Evolutionary conservation across 1,284 basidiomycete species (phyloP).

Genomic region (Ceratobasidium sp.): DNA sequence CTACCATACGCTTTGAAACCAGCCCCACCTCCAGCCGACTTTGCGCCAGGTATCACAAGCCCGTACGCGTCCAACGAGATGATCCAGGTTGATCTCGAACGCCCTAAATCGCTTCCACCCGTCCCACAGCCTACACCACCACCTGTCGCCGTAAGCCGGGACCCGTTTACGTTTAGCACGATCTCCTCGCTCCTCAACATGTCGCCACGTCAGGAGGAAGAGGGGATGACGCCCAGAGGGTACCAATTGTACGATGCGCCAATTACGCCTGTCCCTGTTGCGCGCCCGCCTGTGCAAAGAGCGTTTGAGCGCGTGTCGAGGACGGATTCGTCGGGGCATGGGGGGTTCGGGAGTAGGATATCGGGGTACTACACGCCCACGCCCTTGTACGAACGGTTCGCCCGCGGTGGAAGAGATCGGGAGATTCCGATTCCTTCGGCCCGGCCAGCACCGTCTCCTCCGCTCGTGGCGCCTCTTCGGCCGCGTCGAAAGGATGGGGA

Average conservation of each 20-base stretch:
- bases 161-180: constrained; percentile 28
- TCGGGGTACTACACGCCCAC: constrained; percentile 20
- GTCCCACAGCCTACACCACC: constrained; percentile 3
- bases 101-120: constrained; percentile 16
- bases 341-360: background rate
- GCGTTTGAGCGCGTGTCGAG: constrained; percentile 18
- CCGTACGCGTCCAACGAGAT: background rate
- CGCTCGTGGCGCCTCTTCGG: background rate
- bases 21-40: constrained; percentile 1
- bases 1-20: background rate
- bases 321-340: background rate
- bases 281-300: constrained; percentile 13
- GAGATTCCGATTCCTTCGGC: background rate
- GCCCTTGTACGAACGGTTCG: constrained; percentile 31
- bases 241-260: constrained; percentile 24
- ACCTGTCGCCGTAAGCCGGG: background rate
- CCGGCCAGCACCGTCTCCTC: background rate
- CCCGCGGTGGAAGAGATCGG: background rate
- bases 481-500: background rate
- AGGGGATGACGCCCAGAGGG: background rate
- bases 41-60: background rate
- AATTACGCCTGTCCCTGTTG: background rate
- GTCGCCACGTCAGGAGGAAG: background rate
- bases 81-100: background rate
- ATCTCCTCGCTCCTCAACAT: constrained; percentile 22